phyloP scores from a whole-genome alignment of 2,329 filamentous ascomycete genomes.

The Alternaria gansuensis region DNA sequence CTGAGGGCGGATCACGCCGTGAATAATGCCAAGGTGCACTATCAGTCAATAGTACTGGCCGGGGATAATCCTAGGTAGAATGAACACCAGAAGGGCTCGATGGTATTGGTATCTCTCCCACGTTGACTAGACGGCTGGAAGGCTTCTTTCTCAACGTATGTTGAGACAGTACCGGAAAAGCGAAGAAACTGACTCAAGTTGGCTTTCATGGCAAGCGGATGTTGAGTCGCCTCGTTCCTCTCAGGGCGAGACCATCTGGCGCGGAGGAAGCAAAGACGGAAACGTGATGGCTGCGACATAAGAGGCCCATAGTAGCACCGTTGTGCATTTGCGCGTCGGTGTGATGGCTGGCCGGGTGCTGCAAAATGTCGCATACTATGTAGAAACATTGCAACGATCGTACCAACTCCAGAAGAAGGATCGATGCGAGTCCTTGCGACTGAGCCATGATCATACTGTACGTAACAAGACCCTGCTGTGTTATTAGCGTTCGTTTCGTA shows the following conservation, averaged over 20 bases:
- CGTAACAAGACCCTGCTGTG: constrained; percentile 13
- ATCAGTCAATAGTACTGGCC: constrained; percentile 20
- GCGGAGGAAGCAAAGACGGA: not conserved
- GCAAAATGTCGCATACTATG: constrained; percentile 8
- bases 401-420: constrained; percentile 1
- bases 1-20: constrained; percentile 10
- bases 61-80: constrained; percentile 11
- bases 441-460: constrained; percentile 1
- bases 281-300: not conserved
- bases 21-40: constrained; percentile 12
- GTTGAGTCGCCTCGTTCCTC: constrained; percentile 1
- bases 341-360: constrained; percentile 8
- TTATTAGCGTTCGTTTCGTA: constrained; percentile 8
- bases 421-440: constrained; percentile 2
- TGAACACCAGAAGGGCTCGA: constrained; percentile 9
- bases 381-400: constrained; percentile 9
- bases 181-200: constrained; percentile 4
- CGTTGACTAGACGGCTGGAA: constrained; percentile 1
- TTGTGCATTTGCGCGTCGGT: constrained; percentile 11
- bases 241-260: not conserved
- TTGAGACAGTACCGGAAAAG: not conserved
- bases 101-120: not conserved
- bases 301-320: not conserved
- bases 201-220: not conserved
- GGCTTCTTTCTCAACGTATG: constrained; percentile 3